Evolutionary conservation across 179 eudicot genomes (phyloP).

Genomic region (Amaranthus tricolor): DNA sequence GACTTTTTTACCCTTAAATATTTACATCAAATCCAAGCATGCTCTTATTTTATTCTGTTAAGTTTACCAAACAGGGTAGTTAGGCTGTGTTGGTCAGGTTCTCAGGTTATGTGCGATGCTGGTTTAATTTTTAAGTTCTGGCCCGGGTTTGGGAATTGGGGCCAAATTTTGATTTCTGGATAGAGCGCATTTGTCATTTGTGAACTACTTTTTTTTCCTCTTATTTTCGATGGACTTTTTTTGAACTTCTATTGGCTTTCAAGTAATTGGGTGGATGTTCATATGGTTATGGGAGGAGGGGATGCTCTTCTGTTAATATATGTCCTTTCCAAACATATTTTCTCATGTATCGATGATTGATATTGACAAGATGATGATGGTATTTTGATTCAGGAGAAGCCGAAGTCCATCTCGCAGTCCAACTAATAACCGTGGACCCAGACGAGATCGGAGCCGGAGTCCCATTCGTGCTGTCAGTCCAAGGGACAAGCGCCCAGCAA

Average conservation of each 20-base stretch:
- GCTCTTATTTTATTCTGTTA: too few species aligned
- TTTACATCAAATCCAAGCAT: too few species aligned
- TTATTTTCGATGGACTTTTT: not conserved
- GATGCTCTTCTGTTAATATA: too few species aligned
- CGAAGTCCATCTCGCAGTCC: conserved; percentile 71
- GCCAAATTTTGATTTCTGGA: too few species aligned
- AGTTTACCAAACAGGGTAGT: not conserved
- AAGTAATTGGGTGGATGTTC: too few species aligned
- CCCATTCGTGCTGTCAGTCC: conserved; percentile 68
- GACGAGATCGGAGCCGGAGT: conserved; percentile 57
- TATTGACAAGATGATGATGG: not conserved
- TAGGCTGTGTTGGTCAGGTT: not conserved
- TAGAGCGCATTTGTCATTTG: not conserved
- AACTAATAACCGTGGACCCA: conserved; percentile 32
- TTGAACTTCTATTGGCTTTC: too few species aligned
- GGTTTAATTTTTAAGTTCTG: too few species aligned
- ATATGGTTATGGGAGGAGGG: too few species aligned
- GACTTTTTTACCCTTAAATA: too few species aligned
- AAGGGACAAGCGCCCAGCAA: conserved; percentile 45
- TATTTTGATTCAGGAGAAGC: conserved; percentile 53
- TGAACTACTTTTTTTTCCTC: not conserved
- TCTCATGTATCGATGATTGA: not conserved
- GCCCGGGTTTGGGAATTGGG: not conserved
- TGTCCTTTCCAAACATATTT: too few species aligned
- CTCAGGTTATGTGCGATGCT: not conserved